phyloP scores from a whole-genome alignment of 331 rosid genomes.

The Rhamnella rubrinervis region DNA sequence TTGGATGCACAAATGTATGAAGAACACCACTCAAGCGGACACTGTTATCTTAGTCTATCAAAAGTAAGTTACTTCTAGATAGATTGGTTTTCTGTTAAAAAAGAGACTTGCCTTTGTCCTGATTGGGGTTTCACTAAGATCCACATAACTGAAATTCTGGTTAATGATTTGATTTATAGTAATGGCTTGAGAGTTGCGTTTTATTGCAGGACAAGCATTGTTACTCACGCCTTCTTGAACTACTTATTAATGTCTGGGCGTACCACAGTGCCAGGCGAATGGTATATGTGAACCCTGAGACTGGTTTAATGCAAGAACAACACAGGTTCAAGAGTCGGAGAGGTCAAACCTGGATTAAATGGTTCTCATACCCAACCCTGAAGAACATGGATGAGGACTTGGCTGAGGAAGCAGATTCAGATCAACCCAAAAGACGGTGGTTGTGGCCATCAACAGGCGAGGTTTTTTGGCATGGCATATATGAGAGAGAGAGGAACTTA shows the following conservation, averaged over 20 bases:
- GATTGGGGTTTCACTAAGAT: background rate
- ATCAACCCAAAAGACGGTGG: conserved; percentile 60
- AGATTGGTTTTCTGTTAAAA: background rate
- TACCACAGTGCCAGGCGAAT: conserved; percentile 89
- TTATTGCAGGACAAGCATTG: conserved; percentile 81
- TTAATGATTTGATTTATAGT: background rate
- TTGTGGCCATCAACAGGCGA: conserved; percentile 96
- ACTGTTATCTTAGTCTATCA: conserved; percentile 71
- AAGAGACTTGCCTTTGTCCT: background rate
- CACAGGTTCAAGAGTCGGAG: conserved; percentile 72
- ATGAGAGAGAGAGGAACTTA: conserved; percentile 64
- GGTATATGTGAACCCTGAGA: conserved; percentile 73
- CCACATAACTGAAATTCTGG: background rate
- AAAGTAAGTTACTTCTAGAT: conserved; percentile 46
- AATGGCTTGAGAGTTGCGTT: conserved; percentile 13
- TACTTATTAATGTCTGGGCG: conserved; percentile 88
- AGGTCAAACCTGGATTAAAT: conserved; percentile 84
- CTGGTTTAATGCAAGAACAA: conserved; percentile 80
- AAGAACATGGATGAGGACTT: conserved; percentile 96
- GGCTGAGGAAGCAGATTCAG: conserved; percentile 74
- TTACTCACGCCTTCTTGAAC: conserved; percentile 85
- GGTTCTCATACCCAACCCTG: conserved; percentile 68
- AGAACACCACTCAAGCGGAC: conserved; percentile 75
- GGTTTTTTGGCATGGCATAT: conserved; percentile 84
- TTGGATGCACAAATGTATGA: conserved; percentile 76